phyloP scores from a whole-genome alignment of 2,329 filamentous ascomycete genomes.

The Monilinia vaccinii-corymbosi region DNA sequence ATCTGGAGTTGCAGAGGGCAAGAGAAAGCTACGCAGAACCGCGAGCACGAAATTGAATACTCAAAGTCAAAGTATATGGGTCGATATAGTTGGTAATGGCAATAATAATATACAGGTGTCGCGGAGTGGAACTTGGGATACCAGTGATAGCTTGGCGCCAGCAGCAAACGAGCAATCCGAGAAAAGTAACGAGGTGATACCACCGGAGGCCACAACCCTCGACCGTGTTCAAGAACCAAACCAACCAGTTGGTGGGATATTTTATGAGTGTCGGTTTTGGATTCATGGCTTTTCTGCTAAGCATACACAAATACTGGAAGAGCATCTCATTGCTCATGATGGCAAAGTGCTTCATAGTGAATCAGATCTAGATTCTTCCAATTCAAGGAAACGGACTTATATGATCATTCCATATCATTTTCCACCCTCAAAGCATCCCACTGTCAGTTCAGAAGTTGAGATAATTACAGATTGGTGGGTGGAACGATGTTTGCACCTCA shows the following conservation, averaged over 20 bases:
- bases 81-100: conserved; percentile 62
- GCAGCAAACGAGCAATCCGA: neutral
- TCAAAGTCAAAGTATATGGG: conserved; percentile 82
- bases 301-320: conserved; percentile 31
- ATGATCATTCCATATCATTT: conserved; percentile 39
- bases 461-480: conserved; percentile 86
- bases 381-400: conserved; percentile 17
- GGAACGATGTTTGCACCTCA: conserved; percentile 76
- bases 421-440: conserved; percentile 22
- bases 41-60: conserved; percentile 75
- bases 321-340: conserved; percentile 31
- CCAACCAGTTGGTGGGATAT: conserved; percentile 30
- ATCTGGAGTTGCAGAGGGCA: conserved; percentile 44
- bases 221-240: conserved; percentile 13
- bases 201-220: neutral
- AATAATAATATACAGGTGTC: conserved; percentile 18
- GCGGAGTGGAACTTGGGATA: conserved; percentile 25
- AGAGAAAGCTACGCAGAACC: conserved; percentile 76
- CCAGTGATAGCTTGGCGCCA: conserved; percentile 8
- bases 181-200: neutral
- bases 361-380: conserved; percentile 13
- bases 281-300: conserved; percentile 35
- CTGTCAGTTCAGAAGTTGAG: conserved; percentile 33
- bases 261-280: conserved; percentile 34
- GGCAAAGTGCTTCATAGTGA: conserved; percentile 23